Percentiles rank a stretch among this genome's conserved stretches.
These are phyloP conservation scores for Gnomoniopsis smithogilvyi DNA, from an alignment of 2,329 filamentous ascomycete genomes.

Conservation along the genomic window DNA sequence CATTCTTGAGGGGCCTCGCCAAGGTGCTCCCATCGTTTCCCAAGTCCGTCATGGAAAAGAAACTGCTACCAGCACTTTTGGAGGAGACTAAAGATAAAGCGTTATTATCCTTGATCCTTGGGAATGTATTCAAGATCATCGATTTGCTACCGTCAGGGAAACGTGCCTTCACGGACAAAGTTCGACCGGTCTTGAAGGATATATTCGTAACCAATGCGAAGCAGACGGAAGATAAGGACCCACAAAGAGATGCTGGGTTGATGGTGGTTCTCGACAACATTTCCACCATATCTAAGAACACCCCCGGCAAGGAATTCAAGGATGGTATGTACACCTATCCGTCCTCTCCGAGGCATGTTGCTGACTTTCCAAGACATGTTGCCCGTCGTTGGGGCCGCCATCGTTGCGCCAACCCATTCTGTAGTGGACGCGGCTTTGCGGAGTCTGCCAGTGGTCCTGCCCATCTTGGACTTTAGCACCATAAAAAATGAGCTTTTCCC, in stretches of 20 bases:
- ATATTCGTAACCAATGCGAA: conserved; percentile 68
- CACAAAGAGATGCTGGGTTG: conserved; percentile 80
- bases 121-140: conserved; percentile 90
- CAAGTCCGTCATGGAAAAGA: conserved; percentile 90
- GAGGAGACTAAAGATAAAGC: conserved; percentile 95
- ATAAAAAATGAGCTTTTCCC: conserved; percentile 98
- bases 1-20: conserved; percentile 85
- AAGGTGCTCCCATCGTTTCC: conserved; percentile 91
- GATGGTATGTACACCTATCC: conserved; percentile 58
- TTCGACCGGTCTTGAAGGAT: conserved; percentile 80
- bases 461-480: conserved; percentile 89
- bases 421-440: conserved; percentile 83
- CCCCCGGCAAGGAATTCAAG: conserved; percentile 88
- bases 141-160: conserved; percentile 73
- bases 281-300: conserved; percentile 71
- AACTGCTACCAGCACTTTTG: conserved; percentile 81
- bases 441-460: conserved; percentile 75
- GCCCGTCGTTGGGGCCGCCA: conserved; percentile 76
- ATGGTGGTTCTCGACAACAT: conserved; percentile 91
- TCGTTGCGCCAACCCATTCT: conserved; percentile 86
- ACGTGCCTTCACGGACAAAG: conserved; percentile 77
- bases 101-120: conserved; percentile 77
- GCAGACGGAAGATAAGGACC: conserved; percentile 69
- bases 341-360: not conserved
- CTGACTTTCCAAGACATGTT: conserved; percentile 64